Evolutionary conservation across 345 rosid species (phyloP).

Genomic region (Ceriops tagal): DNA sequence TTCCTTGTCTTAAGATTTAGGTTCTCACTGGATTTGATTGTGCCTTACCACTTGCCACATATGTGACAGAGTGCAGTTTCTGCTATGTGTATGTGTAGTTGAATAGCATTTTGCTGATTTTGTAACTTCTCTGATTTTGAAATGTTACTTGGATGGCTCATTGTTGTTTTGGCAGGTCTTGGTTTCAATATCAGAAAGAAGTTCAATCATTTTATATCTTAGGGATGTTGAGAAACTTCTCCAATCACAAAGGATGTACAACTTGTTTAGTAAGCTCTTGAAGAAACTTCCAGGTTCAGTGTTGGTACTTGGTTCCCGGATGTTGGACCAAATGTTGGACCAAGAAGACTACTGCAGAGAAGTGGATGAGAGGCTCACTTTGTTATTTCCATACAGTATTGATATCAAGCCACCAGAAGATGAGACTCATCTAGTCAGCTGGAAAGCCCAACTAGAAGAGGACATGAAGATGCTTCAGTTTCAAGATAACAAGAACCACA

Average conservation of each 20-base stretch:
- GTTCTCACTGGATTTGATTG: too few species aligned
- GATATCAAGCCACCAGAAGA: constrained; percentile 79
- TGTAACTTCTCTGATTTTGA: too few species aligned
- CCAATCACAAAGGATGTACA: constrained; percentile 67
- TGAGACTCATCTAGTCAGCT: constrained; percentile 61
- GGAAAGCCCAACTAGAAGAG: constrained; percentile 82
- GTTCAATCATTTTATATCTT: constrained; percentile 64
- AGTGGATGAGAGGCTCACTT: constrained; percentile 47
- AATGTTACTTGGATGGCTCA: too few species aligned
- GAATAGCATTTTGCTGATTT: too few species aligned
- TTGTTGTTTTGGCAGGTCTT: constrained; percentile 46
- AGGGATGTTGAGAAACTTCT: constrained; percentile 79
- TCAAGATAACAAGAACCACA: constrained; percentile 90
- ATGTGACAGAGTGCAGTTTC: too few species aligned
- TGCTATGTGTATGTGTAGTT: too few species aligned
- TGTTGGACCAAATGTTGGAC: constrained; percentile 56
- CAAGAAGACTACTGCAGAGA: constrained; percentile 56
- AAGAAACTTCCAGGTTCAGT: constrained; percentile 78
- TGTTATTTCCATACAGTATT: constrained; percentile 75
- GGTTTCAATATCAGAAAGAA: constrained; percentile 57
- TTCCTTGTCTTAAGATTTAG: too few species aligned
- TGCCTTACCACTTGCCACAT: too few species aligned
- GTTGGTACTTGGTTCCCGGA: constrained; percentile 76
- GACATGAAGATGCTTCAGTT: constrained; percentile 77
- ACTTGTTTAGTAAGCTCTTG: constrained; percentile 57